Conservation (phyloP, 768 basidiomycete species). For the Pulveroboletus sp. region DNA sequence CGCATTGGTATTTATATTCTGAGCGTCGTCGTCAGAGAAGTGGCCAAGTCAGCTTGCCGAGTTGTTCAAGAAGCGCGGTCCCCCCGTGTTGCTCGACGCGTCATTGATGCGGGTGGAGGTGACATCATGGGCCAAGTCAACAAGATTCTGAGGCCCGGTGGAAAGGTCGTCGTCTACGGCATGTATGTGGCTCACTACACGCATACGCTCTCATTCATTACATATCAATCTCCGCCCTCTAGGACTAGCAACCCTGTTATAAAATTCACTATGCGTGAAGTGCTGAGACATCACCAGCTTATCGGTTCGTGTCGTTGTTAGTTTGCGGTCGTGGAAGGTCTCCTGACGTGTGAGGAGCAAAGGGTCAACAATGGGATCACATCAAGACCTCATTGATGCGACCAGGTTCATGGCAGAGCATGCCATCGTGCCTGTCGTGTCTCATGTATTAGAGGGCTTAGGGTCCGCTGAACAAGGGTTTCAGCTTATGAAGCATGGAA, state of each 20-base stretch:
- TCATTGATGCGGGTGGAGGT: slow-evolving; percentile 71
- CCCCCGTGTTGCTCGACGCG: slow-evolving; percentile 43
- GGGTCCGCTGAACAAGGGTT: slow-evolving; percentile 68
- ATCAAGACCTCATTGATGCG: slow-evolving; percentile 67
- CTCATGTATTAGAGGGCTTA: slow-evolving; percentile 67
- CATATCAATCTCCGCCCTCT: slow-evolving; percentile 11
- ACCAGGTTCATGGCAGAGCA: slow-evolving; percentile 68
- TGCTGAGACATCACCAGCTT: slow-evolving; percentile 70
- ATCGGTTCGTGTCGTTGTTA: slow-evolving; percentile 47
- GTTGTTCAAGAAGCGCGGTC: slow-evolving; percentile 36
- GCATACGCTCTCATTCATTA: slow-evolving; percentile 3
- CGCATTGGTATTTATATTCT: not conserved
- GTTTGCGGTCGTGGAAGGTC: slow-evolving; percentile 1
- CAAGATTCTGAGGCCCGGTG: slow-evolving; percentile 54
- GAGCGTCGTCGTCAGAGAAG: slow-evolving; percentile 33
- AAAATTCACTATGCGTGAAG: slow-evolving; percentile 73
- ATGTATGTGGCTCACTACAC: slow-evolving; percentile 39
- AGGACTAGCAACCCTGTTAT: slow-evolving; percentile 65
- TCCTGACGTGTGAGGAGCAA: slow-evolving; percentile 15
- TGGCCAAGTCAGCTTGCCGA: slow-evolving; percentile 51
- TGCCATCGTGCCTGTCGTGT: slow-evolving; percentile 66
- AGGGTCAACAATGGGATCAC: slow-evolving; percentile 88
- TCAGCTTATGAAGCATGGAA: slow-evolving; percentile 56
- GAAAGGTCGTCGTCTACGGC: slow-evolving; percentile 61
- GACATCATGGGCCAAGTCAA: slow-evolving; percentile 53